phyloP scores from a whole-genome alignment of 805 yeast species.

The Ascoidea tarda region DNA sequence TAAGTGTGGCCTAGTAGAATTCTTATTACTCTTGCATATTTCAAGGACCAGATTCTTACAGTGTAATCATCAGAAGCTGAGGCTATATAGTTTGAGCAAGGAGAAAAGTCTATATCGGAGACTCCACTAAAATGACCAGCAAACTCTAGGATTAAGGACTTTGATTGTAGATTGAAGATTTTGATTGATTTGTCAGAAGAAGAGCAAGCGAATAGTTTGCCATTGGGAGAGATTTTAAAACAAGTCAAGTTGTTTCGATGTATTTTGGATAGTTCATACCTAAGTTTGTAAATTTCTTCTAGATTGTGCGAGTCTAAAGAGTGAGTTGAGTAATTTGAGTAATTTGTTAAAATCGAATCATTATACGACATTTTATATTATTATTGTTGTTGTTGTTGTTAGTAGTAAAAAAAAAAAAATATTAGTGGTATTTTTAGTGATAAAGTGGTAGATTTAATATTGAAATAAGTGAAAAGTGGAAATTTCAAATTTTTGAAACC shows the following conservation, averaged over 20 bases:
- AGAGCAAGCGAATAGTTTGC: conserved; percentile 38
- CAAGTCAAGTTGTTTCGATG: conserved; percentile 22
- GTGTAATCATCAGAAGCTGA: conserved; percentile 82
- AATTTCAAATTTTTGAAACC: too few relatives aligned
- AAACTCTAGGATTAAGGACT: conserved; percentile 19
- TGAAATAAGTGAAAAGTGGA: too few relatives aligned
- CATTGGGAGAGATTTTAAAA: conserved; percentile 50
- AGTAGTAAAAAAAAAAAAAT: too few relatives aligned
- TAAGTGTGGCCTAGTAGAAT: conserved; percentile 68
- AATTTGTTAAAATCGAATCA: too few relatives aligned
- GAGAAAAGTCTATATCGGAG: conserved; percentile 67
- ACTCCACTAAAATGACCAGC: conserved; percentile 59
- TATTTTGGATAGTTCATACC: not conserved
- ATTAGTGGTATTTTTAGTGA: too few relatives aligned
- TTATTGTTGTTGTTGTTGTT: too few relatives aligned
- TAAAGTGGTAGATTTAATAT: too few relatives aligned
- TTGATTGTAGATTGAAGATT: conserved; percentile 35
- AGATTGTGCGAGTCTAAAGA: too few relatives aligned
- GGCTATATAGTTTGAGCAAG: conserved; percentile 59
- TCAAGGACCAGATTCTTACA: conserved; percentile 56
- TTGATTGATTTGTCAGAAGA: conserved; percentile 45
- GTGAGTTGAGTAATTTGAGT: too few relatives aligned
- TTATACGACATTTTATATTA: too few relatives aligned
- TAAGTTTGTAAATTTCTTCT: not conserved
- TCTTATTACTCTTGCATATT: conserved; percentile 27